These are phyloP conservation scores for Sisymbrium irio DNA, from an alignment of 345 rosid genomes.

Conservation along the genomic window DNA sequence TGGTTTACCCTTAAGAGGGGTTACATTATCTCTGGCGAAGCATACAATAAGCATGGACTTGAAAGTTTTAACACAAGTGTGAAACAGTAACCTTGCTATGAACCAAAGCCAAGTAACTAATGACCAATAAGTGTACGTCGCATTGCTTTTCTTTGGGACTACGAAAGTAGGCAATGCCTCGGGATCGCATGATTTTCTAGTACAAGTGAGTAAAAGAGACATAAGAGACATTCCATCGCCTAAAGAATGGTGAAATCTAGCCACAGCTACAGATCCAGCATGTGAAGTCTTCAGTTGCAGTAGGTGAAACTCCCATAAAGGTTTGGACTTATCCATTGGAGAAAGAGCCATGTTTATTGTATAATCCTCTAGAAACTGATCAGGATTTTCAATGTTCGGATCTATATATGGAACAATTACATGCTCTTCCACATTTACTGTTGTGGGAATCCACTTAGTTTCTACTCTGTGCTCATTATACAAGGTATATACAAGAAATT, in stretches of 20 bases:
- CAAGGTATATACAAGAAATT: neutral
- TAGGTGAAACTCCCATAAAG: conserved; percentile 3
- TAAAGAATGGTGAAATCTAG: neutral
- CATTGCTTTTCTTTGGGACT: neutral
- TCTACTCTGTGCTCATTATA: neutral
- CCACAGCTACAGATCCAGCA: neutral
- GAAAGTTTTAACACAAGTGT: conserved; percentile 47
- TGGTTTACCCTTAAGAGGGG: conserved; percentile 38
- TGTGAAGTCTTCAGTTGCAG: neutral
- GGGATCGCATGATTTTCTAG: neutral
- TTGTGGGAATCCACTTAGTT: neutral
- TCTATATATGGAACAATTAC: neutral
- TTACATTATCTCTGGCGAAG: conserved; percentile 35
- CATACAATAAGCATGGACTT: conserved; percentile 32
- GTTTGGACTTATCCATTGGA: neutral
- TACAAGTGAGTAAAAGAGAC: neutral
- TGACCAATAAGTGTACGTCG: neutral
- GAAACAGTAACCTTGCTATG: conserved; percentile 36
- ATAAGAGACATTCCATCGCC: conserved; percentile 3
- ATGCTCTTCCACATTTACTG: neutral
- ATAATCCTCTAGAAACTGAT: neutral
- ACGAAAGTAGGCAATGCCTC: neutral
- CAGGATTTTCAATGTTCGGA: neutral
- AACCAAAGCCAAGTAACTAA: conserved; percentile 37
- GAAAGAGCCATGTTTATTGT: neutral